Evolutionary conservation across 305 asterid genomes (phyloP).

Genomic region (Fraxinus ornus): DNA sequence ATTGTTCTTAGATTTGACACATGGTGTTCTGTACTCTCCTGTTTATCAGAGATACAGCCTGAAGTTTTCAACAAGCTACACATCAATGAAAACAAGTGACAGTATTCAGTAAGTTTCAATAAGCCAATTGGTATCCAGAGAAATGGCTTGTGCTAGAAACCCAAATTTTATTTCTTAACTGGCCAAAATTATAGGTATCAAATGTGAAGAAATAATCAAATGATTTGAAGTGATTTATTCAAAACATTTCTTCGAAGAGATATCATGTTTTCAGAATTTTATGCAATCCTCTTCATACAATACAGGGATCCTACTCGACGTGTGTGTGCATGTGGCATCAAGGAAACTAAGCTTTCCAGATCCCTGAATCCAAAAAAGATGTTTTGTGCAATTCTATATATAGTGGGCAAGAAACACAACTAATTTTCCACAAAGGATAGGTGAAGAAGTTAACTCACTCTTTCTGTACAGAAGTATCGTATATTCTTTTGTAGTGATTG

Average conservation of each 20-base stretch:
- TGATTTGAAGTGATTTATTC: background rate
- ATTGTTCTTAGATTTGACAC: constrained; percentile 5
- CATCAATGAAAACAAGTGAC: background rate
- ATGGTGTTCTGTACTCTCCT: background rate
- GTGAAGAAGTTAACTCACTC: constrained; percentile 47
- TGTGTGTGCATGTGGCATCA: constrained; percentile 4
- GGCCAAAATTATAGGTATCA: background rate
- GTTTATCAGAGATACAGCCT: background rate
- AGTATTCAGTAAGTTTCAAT: background rate
- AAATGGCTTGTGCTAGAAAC: background rate
- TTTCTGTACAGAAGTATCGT: constrained; percentile 43
- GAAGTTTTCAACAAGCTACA: constrained; percentile 3
- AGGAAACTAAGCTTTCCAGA: background rate
- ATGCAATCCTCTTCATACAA: background rate
- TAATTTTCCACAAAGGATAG: constrained; percentile 1
- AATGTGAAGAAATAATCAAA: background rate
- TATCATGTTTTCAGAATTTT: background rate
- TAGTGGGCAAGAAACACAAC: background rate
- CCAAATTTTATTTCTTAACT: background rate
- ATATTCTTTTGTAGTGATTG: constrained; percentile 85
- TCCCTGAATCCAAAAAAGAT: constrained; percentile 13
- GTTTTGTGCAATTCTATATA: background rate
- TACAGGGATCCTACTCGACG: background rate
- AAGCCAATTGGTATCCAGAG: background rate
- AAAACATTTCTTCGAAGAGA: constrained; percentile 2